Conservation (phyloP, 257 asterid genomes). For the Solanum pinnatisectum region DNA sequence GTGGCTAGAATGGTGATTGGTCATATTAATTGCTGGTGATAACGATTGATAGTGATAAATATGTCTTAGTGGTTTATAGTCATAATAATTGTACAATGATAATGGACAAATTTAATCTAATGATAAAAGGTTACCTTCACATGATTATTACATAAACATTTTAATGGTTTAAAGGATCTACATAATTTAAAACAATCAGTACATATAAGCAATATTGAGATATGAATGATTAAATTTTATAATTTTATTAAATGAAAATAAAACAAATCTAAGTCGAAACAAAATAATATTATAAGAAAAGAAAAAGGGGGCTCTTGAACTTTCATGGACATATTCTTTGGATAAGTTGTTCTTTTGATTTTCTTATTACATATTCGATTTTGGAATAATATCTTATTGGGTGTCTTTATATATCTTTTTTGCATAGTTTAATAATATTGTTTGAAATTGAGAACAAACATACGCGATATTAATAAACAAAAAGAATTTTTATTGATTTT, state of each 20-base stretch:
- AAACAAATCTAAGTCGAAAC: neutral
- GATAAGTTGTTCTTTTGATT: neutral
- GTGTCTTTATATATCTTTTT: neutral
- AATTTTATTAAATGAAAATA: neutral
- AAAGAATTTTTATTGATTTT: neutral
- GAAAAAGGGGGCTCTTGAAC: neutral
- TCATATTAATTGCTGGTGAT: neutral
- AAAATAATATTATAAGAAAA: neutral
- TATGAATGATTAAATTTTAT: neutral
- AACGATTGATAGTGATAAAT: neutral
- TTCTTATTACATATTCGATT: neutral
- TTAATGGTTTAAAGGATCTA: neutral
- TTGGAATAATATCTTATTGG: neutral
- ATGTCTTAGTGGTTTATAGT: neutral
- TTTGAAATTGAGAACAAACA: neutral
- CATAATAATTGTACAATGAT: neutral
- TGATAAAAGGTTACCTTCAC: neutral
- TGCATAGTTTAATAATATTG: neutral
- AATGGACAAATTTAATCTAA: neutral
- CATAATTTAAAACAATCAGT: neutral
- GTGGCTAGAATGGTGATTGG: neutral
- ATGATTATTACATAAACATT: neutral
- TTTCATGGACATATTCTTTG: neutral
- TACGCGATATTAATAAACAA: neutral
- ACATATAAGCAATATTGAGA: neutral